Base-by-base conservation (phyloP, 306 rosid genomes). In the Medicago truncatula region DNA sequence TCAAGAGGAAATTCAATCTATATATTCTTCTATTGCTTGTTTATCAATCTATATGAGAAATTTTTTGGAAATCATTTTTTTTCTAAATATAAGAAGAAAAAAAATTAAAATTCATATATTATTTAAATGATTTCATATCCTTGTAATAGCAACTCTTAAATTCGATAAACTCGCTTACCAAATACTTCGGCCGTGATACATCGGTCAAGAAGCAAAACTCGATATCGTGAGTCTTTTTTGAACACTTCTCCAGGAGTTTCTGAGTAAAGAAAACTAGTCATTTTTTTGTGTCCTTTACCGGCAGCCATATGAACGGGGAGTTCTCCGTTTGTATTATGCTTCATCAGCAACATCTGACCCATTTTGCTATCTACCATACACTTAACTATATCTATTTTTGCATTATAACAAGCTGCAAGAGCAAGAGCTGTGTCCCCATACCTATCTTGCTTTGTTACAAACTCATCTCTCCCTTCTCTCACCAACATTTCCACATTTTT, bases 371-470 rank as follows among this genome's bases (percentile, higher is more conserved):
- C 12, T 1, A 76, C 23, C 74, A 76, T n/a, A 36, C 68, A 67
- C 50, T 16, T 43, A 13, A 69, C 81, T 17, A 77, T 4, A 0
- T 58, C 0, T 0, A 3, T 13, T 9, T 77, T 14, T 43, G 61
- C 75, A 3, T 50, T 67, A 1, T 12, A 13, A 17, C 16, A 8
- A 57, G 81, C 75, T 11, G 18, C 59, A 3, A 76, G 80, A 25
- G 80, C 67, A 4, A 76, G 75, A 25, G 80, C 75, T 1, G 75
- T 76, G 60, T 67, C 46, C 10, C 63, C 75, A 9, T 6, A 3
- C 4, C 12, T 4, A 21, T 76, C 80, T 76, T 67, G 10, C 69
- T 40, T 76, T 1, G 1, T 1, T 0, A 67, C 0, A 12, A 76
- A 56, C 21, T 9, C 16, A 0, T 67, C 23, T 8, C 8, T 39